phyloP scores from a whole-genome alignment of 2,329 filamentous ascomycete genomes.

The Diaporthe ampelina region DNA sequence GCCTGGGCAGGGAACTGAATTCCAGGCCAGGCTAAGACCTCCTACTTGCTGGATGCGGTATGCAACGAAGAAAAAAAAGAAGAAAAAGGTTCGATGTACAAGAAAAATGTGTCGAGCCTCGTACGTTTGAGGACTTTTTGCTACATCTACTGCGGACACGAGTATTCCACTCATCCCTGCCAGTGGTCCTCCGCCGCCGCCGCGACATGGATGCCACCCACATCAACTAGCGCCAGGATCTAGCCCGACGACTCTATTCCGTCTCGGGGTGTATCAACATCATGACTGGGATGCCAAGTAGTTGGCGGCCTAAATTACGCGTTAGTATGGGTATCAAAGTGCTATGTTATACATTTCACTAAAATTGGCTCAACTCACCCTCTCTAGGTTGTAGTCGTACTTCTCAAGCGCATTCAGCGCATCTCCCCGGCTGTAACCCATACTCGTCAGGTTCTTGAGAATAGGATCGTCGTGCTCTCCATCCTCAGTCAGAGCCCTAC shows the following conservation, averaged over 20 bases:
- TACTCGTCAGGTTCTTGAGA: constrained; percentile 87
- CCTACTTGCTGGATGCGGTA: neutral
- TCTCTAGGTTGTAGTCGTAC: constrained; percentile 96
- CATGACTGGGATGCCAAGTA: constrained; percentile 68
- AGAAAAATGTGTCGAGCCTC: constrained; percentile 12
- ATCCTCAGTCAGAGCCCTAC: constrained; percentile 78
- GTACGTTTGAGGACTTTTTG: neutral
- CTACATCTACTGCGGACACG: neutral
- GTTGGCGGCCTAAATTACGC: constrained; percentile 63
- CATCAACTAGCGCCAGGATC: too few relatives aligned
- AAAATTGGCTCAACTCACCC: constrained; percentile 69
- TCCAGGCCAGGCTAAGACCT: neutral
- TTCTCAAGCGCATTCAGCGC: constrained; percentile 88
- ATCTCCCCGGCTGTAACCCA: constrained; percentile 85
- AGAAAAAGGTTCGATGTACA: constrained; percentile 15
- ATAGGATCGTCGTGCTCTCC: constrained; percentile 92
- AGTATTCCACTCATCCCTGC: neutral
- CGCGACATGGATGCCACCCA: neutral
- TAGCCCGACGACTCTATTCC: too few relatives aligned
- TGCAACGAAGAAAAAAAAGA: constrained; percentile 6
- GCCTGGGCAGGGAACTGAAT: too few relatives aligned
- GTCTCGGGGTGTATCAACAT: constrained; percentile 5
- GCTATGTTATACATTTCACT: too few relatives aligned
- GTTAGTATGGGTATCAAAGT: too few relatives aligned
- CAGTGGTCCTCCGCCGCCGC: too few relatives aligned